Evolutionary conservation across 2,329 filamentous ascomycete genomes (phyloP).

Genomic region (Scedosporium boydii): DNA sequence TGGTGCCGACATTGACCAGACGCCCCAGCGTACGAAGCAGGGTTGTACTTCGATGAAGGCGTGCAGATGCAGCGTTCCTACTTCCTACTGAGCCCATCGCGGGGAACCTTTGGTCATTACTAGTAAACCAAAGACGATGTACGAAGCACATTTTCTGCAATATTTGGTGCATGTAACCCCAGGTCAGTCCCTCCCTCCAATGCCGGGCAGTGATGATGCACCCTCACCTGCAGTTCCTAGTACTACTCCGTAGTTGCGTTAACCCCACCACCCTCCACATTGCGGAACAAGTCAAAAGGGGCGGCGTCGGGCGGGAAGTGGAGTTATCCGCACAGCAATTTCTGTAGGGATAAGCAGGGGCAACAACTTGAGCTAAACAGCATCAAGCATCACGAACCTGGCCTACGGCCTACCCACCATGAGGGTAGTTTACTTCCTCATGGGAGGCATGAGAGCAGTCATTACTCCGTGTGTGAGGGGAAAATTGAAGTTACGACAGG

Average conservation of each 20-base stretch:
- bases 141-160: neutral
- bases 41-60: neutral
- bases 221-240: neutral
- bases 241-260: neutral
- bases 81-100: neutral
- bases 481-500: neutral
- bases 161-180: conserved; percentile 1
- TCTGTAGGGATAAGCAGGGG: neutral
- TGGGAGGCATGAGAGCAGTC: neutral
- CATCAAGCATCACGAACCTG: neutral
- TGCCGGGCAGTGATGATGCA: neutral
- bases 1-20: neutral
- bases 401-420: neutral
- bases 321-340: neutral
- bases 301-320: neutral
- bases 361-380: neutral
- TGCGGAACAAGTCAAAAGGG: neutral
- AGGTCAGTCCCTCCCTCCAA: neutral
- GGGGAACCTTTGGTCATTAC: neutral
- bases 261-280: neutral
- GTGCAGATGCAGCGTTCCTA: neutral
- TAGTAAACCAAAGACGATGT: too few species aligned
- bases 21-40: neutral
- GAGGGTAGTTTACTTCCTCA: neutral
- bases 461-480: neutral